phyloP scores from a whole-genome alignment of 345 rosid species.

The Conringia planisiliqua region DNA sequence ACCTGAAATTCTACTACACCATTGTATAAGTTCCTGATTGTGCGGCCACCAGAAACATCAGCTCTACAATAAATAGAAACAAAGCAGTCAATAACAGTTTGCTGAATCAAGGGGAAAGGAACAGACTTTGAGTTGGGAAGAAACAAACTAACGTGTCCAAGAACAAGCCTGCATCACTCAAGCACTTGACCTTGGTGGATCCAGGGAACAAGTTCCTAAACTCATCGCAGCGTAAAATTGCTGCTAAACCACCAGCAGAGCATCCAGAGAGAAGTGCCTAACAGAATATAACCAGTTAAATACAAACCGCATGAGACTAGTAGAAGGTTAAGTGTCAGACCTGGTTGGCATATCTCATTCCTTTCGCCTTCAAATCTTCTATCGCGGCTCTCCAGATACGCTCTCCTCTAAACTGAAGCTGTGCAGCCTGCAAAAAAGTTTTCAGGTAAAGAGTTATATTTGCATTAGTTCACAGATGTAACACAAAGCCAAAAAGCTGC shows the following conservation, averaged over 20 bases:
- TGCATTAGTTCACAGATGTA: not conserved
- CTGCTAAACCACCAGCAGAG: constrained; percentile 95
- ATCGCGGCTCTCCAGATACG: constrained; percentile 92
- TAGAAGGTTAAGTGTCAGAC: constrained; percentile 34
- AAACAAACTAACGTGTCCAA: constrained; percentile 66
- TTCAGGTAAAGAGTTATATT: not conserved
- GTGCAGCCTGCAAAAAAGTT: constrained; percentile 51
- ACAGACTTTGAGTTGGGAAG: not conserved
- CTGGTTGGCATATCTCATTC: constrained; percentile 81
- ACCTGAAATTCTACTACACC: constrained; percentile 91
- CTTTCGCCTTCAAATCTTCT: constrained; percentile 68
- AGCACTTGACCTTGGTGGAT: constrained; percentile 80
- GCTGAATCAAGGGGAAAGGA: not conserved
- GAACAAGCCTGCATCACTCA: constrained; percentile 96
- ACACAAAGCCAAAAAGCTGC: not conserved
- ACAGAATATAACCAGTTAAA: constrained; percentile 6
- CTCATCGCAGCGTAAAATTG: constrained; percentile 85
- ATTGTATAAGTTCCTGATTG: constrained; percentile 64
- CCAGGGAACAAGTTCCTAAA: constrained; percentile 66
- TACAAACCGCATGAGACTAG: not conserved
- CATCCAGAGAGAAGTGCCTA: constrained; percentile 96
- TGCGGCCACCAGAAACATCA: constrained; percentile 84
- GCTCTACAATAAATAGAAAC: constrained; percentile 40
- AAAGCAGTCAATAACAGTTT: constrained; percentile 9
- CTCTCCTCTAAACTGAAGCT: constrained; percentile 87